Percentiles rank a stretch among this genome's conserved stretches.
phyloP scores from a whole-genome alignment of 2,329 filamentous ascomycete species.

The Penicillium sp. region DNA sequence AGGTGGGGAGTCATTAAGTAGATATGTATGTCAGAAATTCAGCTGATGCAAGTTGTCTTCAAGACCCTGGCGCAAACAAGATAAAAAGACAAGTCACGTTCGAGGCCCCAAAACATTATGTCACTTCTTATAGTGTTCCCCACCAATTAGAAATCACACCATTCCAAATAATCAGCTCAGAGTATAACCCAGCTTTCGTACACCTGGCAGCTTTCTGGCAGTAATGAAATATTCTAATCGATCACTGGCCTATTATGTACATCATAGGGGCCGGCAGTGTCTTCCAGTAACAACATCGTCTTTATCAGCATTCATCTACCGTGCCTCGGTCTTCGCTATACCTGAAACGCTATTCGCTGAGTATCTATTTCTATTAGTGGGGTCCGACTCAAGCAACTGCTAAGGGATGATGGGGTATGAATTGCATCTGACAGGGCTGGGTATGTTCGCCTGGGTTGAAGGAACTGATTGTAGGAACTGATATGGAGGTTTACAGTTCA shows the following conservation, averaged over 20 bases:
- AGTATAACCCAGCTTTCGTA: no score
- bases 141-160: not conserved
- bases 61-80: not conserved
- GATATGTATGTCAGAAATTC: not conserved
- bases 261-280: not conserved
- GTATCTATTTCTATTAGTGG: no score
- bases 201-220: not conserved
- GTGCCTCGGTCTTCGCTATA: not conserved
- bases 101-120: constrained; percentile 1
- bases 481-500: not conserved
- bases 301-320: not conserved
- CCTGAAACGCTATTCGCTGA: not conserved
- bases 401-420: not conserved
- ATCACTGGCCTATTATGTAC: no score
- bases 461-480: not conserved
- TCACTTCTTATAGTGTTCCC: not conserved
- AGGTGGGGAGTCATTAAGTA: not conserved
- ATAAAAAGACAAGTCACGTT: not conserved
- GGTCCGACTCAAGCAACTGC: no score
- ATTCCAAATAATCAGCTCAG: not conserved
- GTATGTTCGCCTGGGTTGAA: not conserved
- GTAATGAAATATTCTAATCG: not conserved
- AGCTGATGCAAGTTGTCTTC: constrained; percentile 2
- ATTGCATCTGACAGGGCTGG: not conserved
- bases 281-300: not conserved